A percentile compares a stretch with the other conserved stretches of the same genome.
Evolutionary conservation across 2,329 filamentous ascomycete species (phyloP).

Genomic region (Alternaria sp.): DNA sequence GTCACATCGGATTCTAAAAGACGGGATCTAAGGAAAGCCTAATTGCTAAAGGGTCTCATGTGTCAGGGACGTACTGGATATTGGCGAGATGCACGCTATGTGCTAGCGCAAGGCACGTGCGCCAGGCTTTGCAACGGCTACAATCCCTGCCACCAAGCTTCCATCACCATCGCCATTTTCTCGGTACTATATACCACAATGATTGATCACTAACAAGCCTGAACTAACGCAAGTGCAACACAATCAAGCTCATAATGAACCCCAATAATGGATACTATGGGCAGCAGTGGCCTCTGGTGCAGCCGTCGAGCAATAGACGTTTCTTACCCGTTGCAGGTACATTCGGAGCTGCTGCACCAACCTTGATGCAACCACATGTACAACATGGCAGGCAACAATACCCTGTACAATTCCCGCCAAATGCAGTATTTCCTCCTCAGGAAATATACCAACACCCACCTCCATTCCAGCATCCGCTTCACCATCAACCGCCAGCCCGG

Average conservation of each 20-base stretch:
- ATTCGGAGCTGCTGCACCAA: slow-evolving; percentile 28
- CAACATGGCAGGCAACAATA: slow-evolving; percentile 22
- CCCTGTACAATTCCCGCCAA: slow-evolving; percentile 23
- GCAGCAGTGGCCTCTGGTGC: slow-evolving; percentile 32
- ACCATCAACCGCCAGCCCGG: slow-evolving; percentile 18
- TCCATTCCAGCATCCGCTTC: slow-evolving; percentile 19
- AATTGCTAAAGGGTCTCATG: not conserved
- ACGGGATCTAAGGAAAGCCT: not conserved
- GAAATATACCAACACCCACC: slow-evolving; percentile 24
- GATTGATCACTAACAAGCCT: slow-evolving; percentile 28
- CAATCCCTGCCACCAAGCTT: slow-evolving; percentile 22
- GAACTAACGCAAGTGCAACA: slow-evolving; percentile 19
- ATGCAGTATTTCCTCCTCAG: slow-evolving; percentile 26
- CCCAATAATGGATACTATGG: slow-evolving; percentile 29
- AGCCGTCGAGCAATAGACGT: slow-evolving; percentile 25
- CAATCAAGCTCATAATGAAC: slow-evolving; percentile 29
- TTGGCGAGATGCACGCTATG: not conserved
- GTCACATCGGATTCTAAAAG: not conserved
- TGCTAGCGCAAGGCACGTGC: slow-evolving; percentile 13
- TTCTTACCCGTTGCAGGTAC: slow-evolving; percentile 30
- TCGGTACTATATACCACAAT: slow-evolving; percentile 19
- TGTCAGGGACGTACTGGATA: not conserved
- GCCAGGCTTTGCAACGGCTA: slow-evolving; percentile 6
- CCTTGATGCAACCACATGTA: slow-evolving; percentile 17
- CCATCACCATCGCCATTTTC: slow-evolving; percentile 18